phyloP scores from a whole-genome alignment of 2,329 filamentous ascomycete genomes.

The Aspergillus caelatus region DNA sequence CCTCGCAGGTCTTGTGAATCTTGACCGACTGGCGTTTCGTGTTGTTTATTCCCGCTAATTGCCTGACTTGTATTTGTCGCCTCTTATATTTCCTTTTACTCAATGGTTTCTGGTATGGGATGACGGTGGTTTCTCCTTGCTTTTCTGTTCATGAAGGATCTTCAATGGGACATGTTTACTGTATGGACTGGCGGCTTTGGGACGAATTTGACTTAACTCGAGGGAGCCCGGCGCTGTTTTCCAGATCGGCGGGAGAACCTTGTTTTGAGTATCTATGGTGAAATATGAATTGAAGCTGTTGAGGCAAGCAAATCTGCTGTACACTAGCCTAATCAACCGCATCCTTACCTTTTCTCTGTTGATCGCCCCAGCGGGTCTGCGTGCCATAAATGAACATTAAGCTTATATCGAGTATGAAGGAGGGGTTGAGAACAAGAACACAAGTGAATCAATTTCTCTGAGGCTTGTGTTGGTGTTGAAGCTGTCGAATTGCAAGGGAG shows the following conservation, averaged over 20 bases:
- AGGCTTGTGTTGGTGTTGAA: neutral
- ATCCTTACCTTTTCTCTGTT: constrained; percentile 11
- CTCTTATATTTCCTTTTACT: constrained; percentile 33
- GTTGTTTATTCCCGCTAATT: constrained; percentile 37
- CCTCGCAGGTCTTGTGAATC: constrained; percentile 28
- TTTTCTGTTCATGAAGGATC: constrained; percentile 35
- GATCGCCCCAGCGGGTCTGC: neutral
- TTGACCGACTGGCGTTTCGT: constrained; percentile 38
- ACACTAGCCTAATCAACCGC: constrained; percentile 32
- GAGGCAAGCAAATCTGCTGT: constrained; percentile 28
- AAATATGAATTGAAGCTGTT: constrained; percentile 25
- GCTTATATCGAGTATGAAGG: too few relatives aligned
- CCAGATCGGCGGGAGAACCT: constrained; percentile 21
- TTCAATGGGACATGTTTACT: constrained; percentile 34
- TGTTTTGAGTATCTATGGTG: constrained; percentile 23
- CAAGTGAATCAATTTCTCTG: neutral
- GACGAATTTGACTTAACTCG: constrained; percentile 34
- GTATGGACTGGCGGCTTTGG: constrained; percentile 28
- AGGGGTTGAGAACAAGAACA: neutral
- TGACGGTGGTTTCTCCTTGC: constrained; percentile 35
- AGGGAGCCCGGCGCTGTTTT: constrained; percentile 25
- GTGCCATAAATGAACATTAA: neutral
- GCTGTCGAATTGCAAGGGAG: neutral
- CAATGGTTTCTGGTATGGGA: constrained; percentile 38
- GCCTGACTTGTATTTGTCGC: constrained; percentile 33